Conservation (phyloP, 192 early-diverging fungal species). For the Coemansia sp. region DNA sequence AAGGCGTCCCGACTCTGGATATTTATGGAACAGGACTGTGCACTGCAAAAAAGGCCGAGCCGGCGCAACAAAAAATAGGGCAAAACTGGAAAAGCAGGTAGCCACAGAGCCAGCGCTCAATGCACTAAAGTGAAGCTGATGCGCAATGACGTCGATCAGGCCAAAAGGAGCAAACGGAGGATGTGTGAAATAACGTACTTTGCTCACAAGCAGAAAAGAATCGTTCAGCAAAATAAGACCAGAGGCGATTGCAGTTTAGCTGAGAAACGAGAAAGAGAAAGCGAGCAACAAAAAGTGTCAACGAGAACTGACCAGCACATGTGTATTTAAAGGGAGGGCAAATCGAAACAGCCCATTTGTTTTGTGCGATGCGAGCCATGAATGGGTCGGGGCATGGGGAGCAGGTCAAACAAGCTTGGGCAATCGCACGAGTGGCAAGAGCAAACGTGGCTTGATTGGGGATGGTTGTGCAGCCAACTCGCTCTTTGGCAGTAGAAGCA, state of each 20-base stretch:
- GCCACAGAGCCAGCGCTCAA: neutral
- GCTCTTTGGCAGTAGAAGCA: too few species aligned
- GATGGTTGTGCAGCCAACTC: neutral
- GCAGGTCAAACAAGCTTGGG: neutral
- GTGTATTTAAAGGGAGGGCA: too few species aligned
- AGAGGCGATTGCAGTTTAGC: neutral
- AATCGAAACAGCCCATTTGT: neutral
- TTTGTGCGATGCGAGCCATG: slow-evolving; percentile 2
- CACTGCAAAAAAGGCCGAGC: neutral
- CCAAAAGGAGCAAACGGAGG: neutral
- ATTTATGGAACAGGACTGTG: slow-evolving; percentile 1
- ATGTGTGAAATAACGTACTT: neutral
- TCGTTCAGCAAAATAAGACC: neutral
- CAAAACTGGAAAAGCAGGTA: neutral
- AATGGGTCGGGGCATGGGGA: neutral
- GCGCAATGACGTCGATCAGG: neutral
- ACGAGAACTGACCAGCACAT: too few species aligned
- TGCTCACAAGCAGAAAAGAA: neutral
- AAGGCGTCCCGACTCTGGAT: neutral
- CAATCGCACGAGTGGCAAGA: slow-evolving; percentile 9
- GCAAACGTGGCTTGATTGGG: slow-evolving; percentile 35
- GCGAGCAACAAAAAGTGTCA: too few species aligned
- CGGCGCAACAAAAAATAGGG: neutral
- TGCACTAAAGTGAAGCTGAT: neutral
- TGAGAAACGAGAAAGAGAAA: neutral